Evolutionary conservation across 805 yeast species (phyloP), one percentile per base, ranked within the genome.

Genomic region (Candida silvicultrix): DNA sequence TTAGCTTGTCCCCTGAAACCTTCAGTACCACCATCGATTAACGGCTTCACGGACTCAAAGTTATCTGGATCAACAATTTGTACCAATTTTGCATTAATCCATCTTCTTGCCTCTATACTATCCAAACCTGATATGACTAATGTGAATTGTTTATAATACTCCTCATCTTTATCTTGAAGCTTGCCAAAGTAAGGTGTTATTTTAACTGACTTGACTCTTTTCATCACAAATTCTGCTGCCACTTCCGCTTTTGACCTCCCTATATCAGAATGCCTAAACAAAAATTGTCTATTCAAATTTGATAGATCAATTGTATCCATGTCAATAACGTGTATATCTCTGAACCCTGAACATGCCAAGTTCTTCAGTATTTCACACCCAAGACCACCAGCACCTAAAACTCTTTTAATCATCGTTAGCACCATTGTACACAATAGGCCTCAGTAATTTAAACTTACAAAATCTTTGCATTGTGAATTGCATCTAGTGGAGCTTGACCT

Each of bases 11-110:
- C 99, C 52, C 85, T 77, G 58, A 92, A 84, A 0, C 97, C 97
- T 60, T 92, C 98, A 0, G 96, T 85, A 3, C 97, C 99, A 4
- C 97, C 97, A 61, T 92, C 99, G 15, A 94, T 80, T 59, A 92
- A 63, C 0, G 89, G 89, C 40, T 80, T 78, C 18, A 78, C 62
- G 2, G 70, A 63, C 14, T 68, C 71, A 14, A 74, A 74, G 42
- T 70, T 68, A 2, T 77, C 73, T 0, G 62, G 67, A 41, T 75
- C 80, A 4, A 86, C 89, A 51, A 90, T 56, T 10, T 78, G 71
- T 2, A 86, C 79, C 23, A 92, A 64, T 14, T 78, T 74, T 14
- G 76, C 70, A 63, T 92, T 92, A 51, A 92, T 84, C 92, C 95
- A 90, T 42, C 97, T 67, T 34, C 99, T 71, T 0, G 98, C 97